Evolutionary conservation across 2,329 filamentous ascomycete genomes (phyloP), one percentile per base, ranked within the genome.

Genomic region (Fusarium sp.): DNA sequence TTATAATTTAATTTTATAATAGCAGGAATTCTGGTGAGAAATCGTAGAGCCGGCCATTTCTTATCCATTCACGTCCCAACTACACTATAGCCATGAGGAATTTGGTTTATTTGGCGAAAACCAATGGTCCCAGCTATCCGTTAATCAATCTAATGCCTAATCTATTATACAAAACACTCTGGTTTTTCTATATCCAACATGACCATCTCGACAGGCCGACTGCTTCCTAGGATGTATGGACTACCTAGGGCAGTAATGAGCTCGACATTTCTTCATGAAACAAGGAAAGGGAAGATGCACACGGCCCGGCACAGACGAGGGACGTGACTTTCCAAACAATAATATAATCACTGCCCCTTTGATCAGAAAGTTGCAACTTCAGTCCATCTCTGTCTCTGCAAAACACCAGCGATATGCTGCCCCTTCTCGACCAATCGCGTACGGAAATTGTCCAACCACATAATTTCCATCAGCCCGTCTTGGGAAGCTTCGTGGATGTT

Each of bases 361-460:
- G 12, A 22, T 58, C 51, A 74, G 47, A 71, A 73, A 31, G 58
- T 70, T 13, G 72, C 73, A 44, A 77, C 56, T 53, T 78, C 75
- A n/a, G 68, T 55, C 81, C 80, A 83, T 25, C 55, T 69, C 61
- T 74, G 77, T 26, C 62, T 73, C 66, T 77, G 76, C 36, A 81
- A 61, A 13, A 76, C 72, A 13, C 75, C 70, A 7, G 75, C 73
- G 8, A 84, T 72, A 29, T 78, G 73, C 56, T 80, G 76, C 0
- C 79, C 80, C 60, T 78, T 80, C 5, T 64, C 70, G 28, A 66
- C 52, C 53, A 84, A 55, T 9, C 78, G 72, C 26, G 65, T 69
- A 38, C 76, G 73, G 60, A 83, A 83, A 3, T 68, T 74, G 7
- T 81, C 78, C 35, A 82, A 78, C 81, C 82, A 84, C 58, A 81